These are phyloP conservation scores for Oleoguttula mirabilis DNA, from an alignment of 495 filamentous ascomycete species.

Conservation along the genomic window DNA sequence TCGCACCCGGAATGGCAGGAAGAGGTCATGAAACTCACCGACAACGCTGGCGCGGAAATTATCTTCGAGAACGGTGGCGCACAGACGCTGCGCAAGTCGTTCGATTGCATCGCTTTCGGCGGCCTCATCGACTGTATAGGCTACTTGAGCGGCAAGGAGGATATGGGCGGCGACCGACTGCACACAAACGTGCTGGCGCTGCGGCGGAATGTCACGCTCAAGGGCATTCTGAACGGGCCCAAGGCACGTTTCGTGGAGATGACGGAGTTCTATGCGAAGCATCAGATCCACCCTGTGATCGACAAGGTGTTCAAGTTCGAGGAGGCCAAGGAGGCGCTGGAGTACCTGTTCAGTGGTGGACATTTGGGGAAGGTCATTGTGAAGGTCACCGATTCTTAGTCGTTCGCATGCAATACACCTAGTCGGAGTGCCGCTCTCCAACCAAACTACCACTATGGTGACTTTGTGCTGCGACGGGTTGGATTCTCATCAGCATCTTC, in stretches of 20 bases:
- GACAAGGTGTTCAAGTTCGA: conserved; percentile 26
- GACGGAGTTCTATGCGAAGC: conserved; percentile 25
- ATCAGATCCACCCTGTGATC: conserved; percentile 25
- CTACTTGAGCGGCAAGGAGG: conserved; percentile 19
- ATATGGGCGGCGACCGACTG: conserved; percentile 3
- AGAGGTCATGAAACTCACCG: conserved; percentile 31
- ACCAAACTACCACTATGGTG: no score
- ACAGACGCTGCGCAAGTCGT: conserved; percentile 31
- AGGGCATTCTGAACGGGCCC: conserved; percentile 21
- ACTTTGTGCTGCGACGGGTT: no score
- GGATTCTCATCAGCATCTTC: no score
- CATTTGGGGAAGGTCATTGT: conserved; percentile 21
- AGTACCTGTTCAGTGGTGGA: conserved; percentile 35
- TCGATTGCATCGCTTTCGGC: conserved; percentile 19
- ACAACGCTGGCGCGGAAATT: conserved; percentile 32
- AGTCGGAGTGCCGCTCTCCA: no score
- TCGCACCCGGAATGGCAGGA: conserved; percentile 34
- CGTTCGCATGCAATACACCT: no score
- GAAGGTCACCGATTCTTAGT: conserved; percentile 4
- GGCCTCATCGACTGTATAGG: conserved; percentile 21
- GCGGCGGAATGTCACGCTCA: conserved; percentile 18
- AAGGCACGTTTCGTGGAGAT: conserved; percentile 24
- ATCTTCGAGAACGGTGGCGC: conserved; percentile 42
- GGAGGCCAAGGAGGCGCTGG: conserved; percentile 32
- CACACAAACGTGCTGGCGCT: conserved; percentile 19